Percentiles rank a stretch among this genome's conserved stretches.
phyloP scores from a whole-genome alignment of 768 basidiomycete species.

The Xerocomellus chrysenteron region DNA sequence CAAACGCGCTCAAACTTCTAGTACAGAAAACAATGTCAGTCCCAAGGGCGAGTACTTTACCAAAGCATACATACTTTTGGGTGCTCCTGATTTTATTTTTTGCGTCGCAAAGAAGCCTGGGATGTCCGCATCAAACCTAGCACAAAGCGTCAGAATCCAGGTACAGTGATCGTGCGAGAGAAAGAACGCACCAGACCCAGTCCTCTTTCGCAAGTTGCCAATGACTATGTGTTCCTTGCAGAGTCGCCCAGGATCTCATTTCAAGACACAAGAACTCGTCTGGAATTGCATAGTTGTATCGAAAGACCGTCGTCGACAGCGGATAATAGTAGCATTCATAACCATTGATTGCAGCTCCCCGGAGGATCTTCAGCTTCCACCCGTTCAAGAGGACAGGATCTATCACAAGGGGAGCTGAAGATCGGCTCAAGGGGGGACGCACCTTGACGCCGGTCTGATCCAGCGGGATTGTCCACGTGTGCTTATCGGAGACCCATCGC shows the following conservation, averaged over 20 bases:
- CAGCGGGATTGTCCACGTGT: conserved; percentile 33
- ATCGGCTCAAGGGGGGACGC: conserved; percentile 9
- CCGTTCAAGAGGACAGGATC: conserved; percentile 21
- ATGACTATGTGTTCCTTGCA: too few species aligned
- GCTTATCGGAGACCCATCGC: conserved; percentile 34
- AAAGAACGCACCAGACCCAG: too few species aligned
- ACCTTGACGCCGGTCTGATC: conserved; percentile 15
- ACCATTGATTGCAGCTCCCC: neutral
- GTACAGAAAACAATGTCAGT: neutral
- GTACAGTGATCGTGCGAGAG: too few species aligned
- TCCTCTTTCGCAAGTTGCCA: too few species aligned
- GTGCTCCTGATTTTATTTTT: neutral
- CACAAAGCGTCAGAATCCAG: too few species aligned
- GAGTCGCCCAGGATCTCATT: too few species aligned
- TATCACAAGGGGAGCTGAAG: conserved; percentile 12
- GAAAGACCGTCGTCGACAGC: conserved; percentile 21
- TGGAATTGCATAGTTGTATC: conserved; percentile 25
- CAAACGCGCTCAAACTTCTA: neutral
- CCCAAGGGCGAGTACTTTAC: neutral
- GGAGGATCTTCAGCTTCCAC: conserved; percentile 5
- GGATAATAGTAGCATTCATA: neutral
- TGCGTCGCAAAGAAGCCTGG: too few species aligned
- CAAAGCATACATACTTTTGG: neutral
- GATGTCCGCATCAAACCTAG: too few species aligned
- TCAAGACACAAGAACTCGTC: neutral